Evolutionary conservation across 495 filamentous ascomycete species (phyloP).

Genomic region (Penicillium atrosanguineum): DNA sequence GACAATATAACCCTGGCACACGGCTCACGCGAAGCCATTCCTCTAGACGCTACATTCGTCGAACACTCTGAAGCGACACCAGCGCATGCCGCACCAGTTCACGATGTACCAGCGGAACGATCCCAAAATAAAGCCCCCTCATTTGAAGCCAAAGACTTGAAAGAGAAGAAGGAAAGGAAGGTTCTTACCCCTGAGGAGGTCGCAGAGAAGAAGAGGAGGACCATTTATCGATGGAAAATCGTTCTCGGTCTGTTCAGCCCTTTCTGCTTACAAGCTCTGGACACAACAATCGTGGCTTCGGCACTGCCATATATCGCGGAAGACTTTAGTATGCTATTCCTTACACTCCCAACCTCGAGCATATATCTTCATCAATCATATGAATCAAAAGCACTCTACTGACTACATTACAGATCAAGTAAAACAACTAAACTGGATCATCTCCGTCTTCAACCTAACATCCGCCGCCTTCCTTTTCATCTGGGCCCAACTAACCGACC

Average conservation of each 20-base stretch:
- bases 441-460: slow-evolving; percentile 61
- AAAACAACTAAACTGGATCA: slow-evolving; percentile 60
- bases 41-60: too few species aligned
- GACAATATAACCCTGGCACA: too few species aligned
- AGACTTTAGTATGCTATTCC: slow-evolving; percentile 49
- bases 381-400: background rate
- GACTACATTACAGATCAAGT: slow-evolving; percentile 41
- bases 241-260: slow-evolving; percentile 52
- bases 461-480: slow-evolving; percentile 60
- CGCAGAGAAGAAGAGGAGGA: slow-evolving; percentile 8
- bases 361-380: too few species aligned
- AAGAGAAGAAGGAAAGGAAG: background rate
- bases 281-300: slow-evolving; percentile 59
- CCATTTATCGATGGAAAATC: slow-evolving; percentile 52
- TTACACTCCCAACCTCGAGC: too few species aligned
- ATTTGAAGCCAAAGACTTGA: too few species aligned
- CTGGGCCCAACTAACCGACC: slow-evolving; percentile 57
- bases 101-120: too few species aligned
- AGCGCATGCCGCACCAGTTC: too few species aligned
- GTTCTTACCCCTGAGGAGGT: slow-evolving; percentile 6
- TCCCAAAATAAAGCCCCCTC: too few species aligned
- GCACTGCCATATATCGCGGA: slow-evolving; percentile 58
- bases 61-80: too few species aligned
- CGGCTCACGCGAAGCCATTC: too few species aligned
- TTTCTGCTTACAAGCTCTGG: slow-evolving; percentile 50